Conservation (phyloP, 2,329 filamentous ascomycete species). For the Magnaporthiopsis incrustans region DNA sequence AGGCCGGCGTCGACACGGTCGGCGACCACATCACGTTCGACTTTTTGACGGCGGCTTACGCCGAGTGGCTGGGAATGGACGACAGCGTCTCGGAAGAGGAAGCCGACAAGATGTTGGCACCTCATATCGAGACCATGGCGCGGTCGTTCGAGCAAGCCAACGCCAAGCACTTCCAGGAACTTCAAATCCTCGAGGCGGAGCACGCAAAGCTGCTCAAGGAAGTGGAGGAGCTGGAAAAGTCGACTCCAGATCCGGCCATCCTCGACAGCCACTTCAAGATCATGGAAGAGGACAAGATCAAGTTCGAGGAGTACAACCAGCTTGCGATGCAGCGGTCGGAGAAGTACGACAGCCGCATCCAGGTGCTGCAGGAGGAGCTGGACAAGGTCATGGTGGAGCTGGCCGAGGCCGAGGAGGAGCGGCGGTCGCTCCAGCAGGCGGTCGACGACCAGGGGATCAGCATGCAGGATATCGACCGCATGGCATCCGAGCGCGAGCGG, state of each 20-base stretch:
- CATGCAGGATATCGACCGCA: slow-evolving; percentile 97
- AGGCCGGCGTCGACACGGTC: slow-evolving; percentile 78
- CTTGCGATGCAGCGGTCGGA: slow-evolving; percentile 77
- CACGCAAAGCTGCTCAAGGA: slow-evolving; percentile 73
- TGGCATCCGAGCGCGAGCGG: slow-evolving; percentile 91
- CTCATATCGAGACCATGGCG: slow-evolving; percentile 84
- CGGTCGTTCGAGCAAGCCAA: slow-evolving; percentile 79
- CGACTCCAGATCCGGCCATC: slow-evolving; percentile 72
- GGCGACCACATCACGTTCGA: slow-evolving; percentile 91
- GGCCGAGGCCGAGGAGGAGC: slow-evolving; percentile 74
- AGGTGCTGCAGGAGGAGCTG: slow-evolving; percentile 79
- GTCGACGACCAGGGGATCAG: slow-evolving; percentile 93
- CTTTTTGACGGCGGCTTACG: slow-evolving; percentile 83
- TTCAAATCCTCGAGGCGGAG: slow-evolving; percentile 80
- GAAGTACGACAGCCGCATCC: slow-evolving; percentile 75
- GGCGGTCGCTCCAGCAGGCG: slow-evolving; percentile 67
- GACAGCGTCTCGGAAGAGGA: slow-evolving; percentile 74
- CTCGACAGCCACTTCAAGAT: slow-evolving; percentile 88
- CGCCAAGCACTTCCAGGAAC: slow-evolving; percentile 73
- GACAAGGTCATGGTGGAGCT: slow-evolving; percentile 70
- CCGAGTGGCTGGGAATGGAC: slow-evolving; percentile 88
- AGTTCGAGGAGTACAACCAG: slow-evolving; percentile 92
- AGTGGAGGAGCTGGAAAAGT: slow-evolving; percentile 83
- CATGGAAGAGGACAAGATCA: slow-evolving; percentile 86
- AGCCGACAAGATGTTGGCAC: slow-evolving; percentile 67